Conservation (phyloP, 2,329 filamentous ascomycete genomes). For the Didymosphaeria variabile region DNA sequence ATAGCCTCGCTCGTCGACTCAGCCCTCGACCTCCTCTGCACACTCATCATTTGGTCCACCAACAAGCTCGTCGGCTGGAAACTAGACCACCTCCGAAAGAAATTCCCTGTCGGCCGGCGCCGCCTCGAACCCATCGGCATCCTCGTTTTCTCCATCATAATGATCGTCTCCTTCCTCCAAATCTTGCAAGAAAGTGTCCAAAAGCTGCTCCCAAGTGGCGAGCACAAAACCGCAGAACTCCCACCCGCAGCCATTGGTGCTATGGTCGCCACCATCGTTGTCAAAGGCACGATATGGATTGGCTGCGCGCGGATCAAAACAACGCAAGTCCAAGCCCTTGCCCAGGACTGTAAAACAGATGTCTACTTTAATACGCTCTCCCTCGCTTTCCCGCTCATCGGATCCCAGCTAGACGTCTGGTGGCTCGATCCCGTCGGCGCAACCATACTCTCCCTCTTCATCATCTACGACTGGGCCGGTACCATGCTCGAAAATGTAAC, state of each 20-base stretch:
- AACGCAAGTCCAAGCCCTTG: slow-evolving; percentile 70
- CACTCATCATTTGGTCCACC: slow-evolving; percentile 68
- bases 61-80: slow-evolving; percentile 68
- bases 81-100: slow-evolving; percentile 36
- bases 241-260: slow-evolving; percentile 64
- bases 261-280: slow-evolving; percentile 64
- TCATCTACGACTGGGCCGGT: slow-evolving; percentile 74
- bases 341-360: slow-evolving; percentile 71
- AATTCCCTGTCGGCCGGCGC: slow-evolving; percentile 62
- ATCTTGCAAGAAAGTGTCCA: slow-evolving; percentile 68
- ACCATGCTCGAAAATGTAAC: slow-evolving; percentile 69
- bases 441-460: slow-evolving; percentile 69
- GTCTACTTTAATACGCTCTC: slow-evolving; percentile 72
- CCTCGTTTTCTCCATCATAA: slow-evolving; percentile 68
- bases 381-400: slow-evolving; percentile 69
- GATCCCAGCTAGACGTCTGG: slow-evolving; percentile 67
- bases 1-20: slow-evolving; percentile 70
- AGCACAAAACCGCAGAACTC: slow-evolving; percentile 60
- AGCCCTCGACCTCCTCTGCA: slow-evolving; percentile 68
- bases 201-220: slow-evolving; percentile 62
- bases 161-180: slow-evolving; percentile 70
- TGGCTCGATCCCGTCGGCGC: slow-evolving; percentile 73
- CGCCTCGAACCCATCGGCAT: slow-evolving; percentile 70
- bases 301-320: slow-evolving; percentile 69
- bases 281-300: slow-evolving; percentile 69